Evolutionary conservation across 139 green algal species (phyloP), one percentile per base, ranked within the genome.

Genomic region (Chlamydomonas applanata): DNA sequence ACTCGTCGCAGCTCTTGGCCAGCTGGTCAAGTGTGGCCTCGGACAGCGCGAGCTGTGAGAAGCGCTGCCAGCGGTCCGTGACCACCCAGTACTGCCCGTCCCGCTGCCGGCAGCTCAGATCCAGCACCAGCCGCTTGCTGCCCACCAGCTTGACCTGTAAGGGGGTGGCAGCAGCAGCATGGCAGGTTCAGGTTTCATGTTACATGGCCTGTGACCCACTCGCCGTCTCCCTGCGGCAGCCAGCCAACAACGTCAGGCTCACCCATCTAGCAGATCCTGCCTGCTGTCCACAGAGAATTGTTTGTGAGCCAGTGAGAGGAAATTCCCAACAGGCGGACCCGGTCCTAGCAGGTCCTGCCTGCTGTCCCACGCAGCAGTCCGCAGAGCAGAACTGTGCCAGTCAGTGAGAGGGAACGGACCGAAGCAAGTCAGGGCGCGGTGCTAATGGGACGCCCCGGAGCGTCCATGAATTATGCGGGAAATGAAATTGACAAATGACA

Each of bases 61-160:
- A 84, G 17, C 78, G 59, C 80, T 90, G 74, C 76, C 82, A 90
- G 9, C 85, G 56, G 83, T 93, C 89, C 22, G 89, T 93, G 0
- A 93, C 89, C 27, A 93, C 89, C 45, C 61, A 90, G 80, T 95
- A 93, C 62, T 79, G 22, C 3, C 82, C 86, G 62, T 93, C 88
- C 17, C 90, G 84, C 79, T 89, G 89, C 1, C 95, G 67, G 82
- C 95, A 99, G 86, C 85, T 94, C 19, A 99, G 86, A 79, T 99
- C 96, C 27, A 99, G 89, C 59, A 99, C 95, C 54, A 99, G 82
- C 30, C 89, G 77, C 71, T 97, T 32, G 67, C 85, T 90, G n/a
- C 95, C 95, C 27, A 99, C 91, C 32, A 85, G 62, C 62, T 87
- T 80, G 0, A 96, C 91, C 91, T 96, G 79, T 0, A 35, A 13